These are phyloP conservation scores for Xylariales sp. DNA, from an alignment of 2,329 filamentous ascomycete genomes.

Conservation along the genomic window DNA sequence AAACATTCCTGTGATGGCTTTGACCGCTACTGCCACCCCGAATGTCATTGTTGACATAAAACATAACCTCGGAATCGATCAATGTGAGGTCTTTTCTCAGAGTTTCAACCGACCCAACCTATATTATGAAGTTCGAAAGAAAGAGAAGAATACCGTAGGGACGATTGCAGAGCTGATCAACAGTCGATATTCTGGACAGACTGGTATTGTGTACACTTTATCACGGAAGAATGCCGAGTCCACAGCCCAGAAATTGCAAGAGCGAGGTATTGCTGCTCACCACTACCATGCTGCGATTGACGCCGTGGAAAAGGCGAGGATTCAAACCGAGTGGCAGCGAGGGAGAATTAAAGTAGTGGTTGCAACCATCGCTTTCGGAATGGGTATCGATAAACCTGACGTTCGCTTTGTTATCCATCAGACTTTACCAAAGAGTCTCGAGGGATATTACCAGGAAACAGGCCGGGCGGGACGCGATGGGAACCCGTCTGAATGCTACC, in stretches of 20 bases:
- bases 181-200: constrained; percentile 63
- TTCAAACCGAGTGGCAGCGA: constrained; percentile 80
- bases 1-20: constrained; percentile 83
- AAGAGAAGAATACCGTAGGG: constrained; percentile 53
- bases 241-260: constrained; percentile 64
- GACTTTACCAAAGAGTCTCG: constrained; percentile 86
- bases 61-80: constrained; percentile 78
- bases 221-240: constrained; percentile 79
- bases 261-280: constrained; percentile 64
- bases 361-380: constrained; percentile 96
- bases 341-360: constrained; percentile 84
- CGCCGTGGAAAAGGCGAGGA: constrained; percentile 59
- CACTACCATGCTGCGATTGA: constrained; percentile 85
- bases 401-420: constrained; percentile 96
- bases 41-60: constrained; percentile 91
- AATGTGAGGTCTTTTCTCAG: constrained; percentile 77
- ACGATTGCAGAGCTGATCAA: constrained; percentile 65
- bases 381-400: constrained; percentile 99
- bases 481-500: constrained; percentile 78
- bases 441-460: constrained; percentile 98
- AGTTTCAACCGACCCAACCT: constrained; percentile 98
- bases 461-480: constrained; percentile 92
- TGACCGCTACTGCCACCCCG: constrained; percentile 91
- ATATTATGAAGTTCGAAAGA: constrained; percentile 77
- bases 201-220: constrained; percentile 90